Conservation (phyloP, 208 protist genomes). For the Wallacemonas sp. region DNA sequence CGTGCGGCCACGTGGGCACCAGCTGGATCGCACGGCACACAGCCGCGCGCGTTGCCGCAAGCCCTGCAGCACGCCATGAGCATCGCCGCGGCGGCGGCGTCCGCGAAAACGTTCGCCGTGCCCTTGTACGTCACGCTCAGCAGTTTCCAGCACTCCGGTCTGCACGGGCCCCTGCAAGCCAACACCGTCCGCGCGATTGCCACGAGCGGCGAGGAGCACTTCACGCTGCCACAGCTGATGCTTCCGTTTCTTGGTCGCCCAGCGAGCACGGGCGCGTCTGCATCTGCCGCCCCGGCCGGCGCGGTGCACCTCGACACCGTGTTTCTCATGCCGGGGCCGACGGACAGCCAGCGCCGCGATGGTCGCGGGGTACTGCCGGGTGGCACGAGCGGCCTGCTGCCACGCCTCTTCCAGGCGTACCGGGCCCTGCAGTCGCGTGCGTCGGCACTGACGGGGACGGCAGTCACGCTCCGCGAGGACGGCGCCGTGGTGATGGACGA, state of each 20-base stretch:
- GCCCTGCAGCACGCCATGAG: slow-evolving; percentile 51
- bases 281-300: slow-evolving; percentile 15
- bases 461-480: slow-evolving; percentile 18
- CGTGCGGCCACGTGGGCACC: neutral
- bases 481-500: slow-evolving; percentile 43
- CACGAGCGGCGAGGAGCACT: slow-evolving; percentile 12
- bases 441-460: neutral
- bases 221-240: slow-evolving; percentile 36
- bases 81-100: slow-evolving; percentile 42
- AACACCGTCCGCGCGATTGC: neutral
- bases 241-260: slow-evolving; percentile 39
- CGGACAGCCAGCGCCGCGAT: neutral
- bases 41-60: slow-evolving; percentile 12
- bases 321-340: slow-evolving; percentile 4
- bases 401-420: slow-evolving; percentile 8
- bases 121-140: slow-evolving; percentile 27
- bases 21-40: too few relatives aligned
- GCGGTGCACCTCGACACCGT: slow-evolving; percentile 19
- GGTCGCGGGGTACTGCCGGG: neutral
- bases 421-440: slow-evolving; percentile 19
- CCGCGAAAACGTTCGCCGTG: slow-evolving; percentile 34
- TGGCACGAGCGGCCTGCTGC: neutral
- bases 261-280: slow-evolving; percentile 19
- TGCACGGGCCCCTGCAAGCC: neutral
- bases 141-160: neutral